Evolutionary conservation across 2,329 filamentous ascomycete genomes (phyloP).

Genomic region (Alternaria consortialis): DNA sequence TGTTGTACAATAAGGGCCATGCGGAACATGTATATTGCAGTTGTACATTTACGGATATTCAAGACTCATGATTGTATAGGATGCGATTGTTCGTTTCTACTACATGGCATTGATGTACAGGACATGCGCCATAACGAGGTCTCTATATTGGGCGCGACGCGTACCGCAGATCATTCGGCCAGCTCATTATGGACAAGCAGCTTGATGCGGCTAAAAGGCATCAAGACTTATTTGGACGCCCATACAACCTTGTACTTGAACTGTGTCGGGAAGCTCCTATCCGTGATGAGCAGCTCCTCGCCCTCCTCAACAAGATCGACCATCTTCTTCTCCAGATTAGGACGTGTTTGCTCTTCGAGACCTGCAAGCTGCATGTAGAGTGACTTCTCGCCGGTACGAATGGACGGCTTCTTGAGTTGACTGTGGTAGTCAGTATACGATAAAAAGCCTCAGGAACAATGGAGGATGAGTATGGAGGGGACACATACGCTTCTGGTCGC

Average conservation of each 20-base stretch:
- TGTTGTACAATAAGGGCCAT: conserved; percentile 12
- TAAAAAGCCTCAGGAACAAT: not conserved
- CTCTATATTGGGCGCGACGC: not conserved
- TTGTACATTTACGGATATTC: conserved; percentile 12
- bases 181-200: not conserved
- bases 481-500: conserved; percentile 74
- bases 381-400: conserved; percentile 81
- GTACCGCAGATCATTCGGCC: not conserved
- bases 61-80: not conserved
- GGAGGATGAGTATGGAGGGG: not conserved
- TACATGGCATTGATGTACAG: not conserved
- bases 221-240: conserved; percentile 15
- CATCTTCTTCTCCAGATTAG: conserved; percentile 82
- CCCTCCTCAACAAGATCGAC: conserved; percentile 79
- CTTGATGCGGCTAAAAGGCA: not conserved
- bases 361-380: conserved; percentile 90
- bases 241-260: conserved; percentile 68
- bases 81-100: not conserved
- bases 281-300: conserved; percentile 90
- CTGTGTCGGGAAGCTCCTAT: conserved; percentile 84
- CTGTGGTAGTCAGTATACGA: conserved; percentile 21
- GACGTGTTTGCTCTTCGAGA: conserved; percentile 83
- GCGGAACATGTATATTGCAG: conserved; percentile 14
- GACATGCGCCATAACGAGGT: not conserved
- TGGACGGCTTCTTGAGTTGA: conserved; percentile 91